Base-by-base conservation (phyloP, 768 basidiomycete genomes). In the Boletus eberwhitei region DNA sequence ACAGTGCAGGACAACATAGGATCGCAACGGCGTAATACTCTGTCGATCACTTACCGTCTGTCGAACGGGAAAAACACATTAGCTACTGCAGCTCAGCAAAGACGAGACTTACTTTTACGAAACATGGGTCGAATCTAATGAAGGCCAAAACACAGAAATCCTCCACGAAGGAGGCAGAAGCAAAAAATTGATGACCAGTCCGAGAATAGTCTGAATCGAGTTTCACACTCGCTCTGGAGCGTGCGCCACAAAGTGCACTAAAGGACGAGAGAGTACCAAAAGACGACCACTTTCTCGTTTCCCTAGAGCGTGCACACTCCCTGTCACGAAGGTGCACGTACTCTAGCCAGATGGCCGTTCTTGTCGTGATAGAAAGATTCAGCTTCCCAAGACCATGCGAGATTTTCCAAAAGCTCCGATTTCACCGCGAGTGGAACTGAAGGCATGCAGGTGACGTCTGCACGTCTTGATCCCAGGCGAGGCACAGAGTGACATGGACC, bases 181-280 rank as follows among this genome's bases (percentile, higher is more conserved):
- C n/a, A 47, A 61, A 62, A 60, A 59, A 38, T 58, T 13, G 2
- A 48, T 22, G 55, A 64, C 66, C 66, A 68, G 64, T 16, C 57
- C 62, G 22, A 68, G 64, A 69, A 48, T 59, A 69, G 64, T 71
- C 68, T 69, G 68, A 69, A 67, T 67, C 64, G 67, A 61, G 69
- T 69, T 69, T 48, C 64, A 60, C 69, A 29, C 57, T 22, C 52
- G 13, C 17, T 1, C 5, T 2, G 29, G 46, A 52, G 45, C 60
- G 39, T 31, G 66, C 47, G 61, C 67, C 48, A 57, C 68, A 56
- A 70, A 68, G 54, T 53, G 64, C 52, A 70, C 68, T 70, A 40
- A 68, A 68, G 63, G 49, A 56, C 65, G 57, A 62, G n/a, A n/a
- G 45, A 6, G 7, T 4, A n/a, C 44, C 38, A 50, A 40, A 37